phyloP scores from a whole-genome alignment of 208 protist genomes.

The Paratrypanosoma confusum region DNA sequence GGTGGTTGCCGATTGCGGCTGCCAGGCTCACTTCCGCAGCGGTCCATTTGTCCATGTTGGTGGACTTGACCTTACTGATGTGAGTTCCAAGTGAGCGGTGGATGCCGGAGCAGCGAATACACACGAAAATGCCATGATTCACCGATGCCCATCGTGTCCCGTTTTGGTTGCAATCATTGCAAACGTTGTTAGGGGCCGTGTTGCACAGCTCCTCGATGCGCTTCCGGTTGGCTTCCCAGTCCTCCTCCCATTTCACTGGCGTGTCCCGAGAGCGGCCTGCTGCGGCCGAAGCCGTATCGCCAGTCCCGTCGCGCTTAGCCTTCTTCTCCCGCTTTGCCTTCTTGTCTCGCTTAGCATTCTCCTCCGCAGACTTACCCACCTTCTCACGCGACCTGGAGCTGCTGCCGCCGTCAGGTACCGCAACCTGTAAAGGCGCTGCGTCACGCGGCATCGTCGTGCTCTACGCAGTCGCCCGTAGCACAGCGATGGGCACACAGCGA shows the following conservation, averaged over 20 bases:
- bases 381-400: no score
- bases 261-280: background rate
- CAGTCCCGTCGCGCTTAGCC: constrained; percentile 1
- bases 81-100: constrained; percentile 90
- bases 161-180: constrained; percentile 67
- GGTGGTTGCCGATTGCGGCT: constrained; percentile 61
- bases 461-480: no score
- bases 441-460: no score
- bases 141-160: constrained; percentile 84
- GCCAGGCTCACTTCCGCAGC: constrained; percentile 49
- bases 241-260: constrained; percentile 18
- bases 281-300: background rate
- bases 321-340: constrained; percentile 9
- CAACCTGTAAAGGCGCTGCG: no score
- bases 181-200: constrained; percentile 57
- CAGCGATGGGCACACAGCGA: no score
- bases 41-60: constrained; percentile 87
- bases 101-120: constrained; percentile 88
- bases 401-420: no score
- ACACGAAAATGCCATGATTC: constrained; percentile 87
- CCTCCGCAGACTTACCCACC: no score
- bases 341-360: constrained; percentile 5
- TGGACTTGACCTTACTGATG: constrained; percentile 89
- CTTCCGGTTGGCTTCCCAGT: constrained; percentile 52
- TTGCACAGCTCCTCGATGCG: constrained; percentile 50